Evolutionary conservation across 2,329 filamentous ascomycete species (phyloP), one percentile per base, ranked within the genome.

Genomic region (Talaromyces pinophilus): DNA sequence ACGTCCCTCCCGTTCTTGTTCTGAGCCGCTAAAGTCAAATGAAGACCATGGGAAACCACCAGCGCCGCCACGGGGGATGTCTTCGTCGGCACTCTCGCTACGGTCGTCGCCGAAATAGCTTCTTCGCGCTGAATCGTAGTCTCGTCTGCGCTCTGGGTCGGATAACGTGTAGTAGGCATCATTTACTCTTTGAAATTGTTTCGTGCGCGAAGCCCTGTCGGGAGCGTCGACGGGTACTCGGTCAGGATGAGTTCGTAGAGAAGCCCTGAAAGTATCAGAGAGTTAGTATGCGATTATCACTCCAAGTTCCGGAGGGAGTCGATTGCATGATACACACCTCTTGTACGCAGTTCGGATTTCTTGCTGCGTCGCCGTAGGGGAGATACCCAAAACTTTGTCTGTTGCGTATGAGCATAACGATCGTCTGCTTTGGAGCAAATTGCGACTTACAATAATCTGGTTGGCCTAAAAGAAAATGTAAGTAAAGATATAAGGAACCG

Each of bases 301-400:
- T 15, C 13, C 33, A 30, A 22, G n/a, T 5, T 38, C 5, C 15
- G 5, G 33, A 42, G 3, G 13, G 6, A 17, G 6, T 33, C 30
- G 30, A 33, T 33, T 33, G 30, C 30, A 33, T 33, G 30, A 25
- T 19, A n/a, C 70, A 44, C 72, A 92, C 90, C 90, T 90, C 78
- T 99, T 99, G 84, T 98, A 99, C 61, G 93, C 95, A 84, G 92
- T 91, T 72, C 94, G 91, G 75, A 99, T 90, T 77, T 98, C 91
- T 74, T 93, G 88, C 67, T 89, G 87, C 0, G 88, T 90, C 40
- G 94, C 93, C 71, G 85, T 90, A 42, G 92, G 86, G 62, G 88
- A 77, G 68, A 97, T 79, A 69, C 90, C 90, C 60, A 97, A 88
- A 70, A 91, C 86, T 61, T 86, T 87, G 81, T 94, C 91, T 93